A percentile compares a stretch with the other conserved stretches of the same genome.
phyloP scores from a whole-genome alignment of 2,329 filamentous ascomycete genomes.

The Metarhizium rileyi region DNA sequence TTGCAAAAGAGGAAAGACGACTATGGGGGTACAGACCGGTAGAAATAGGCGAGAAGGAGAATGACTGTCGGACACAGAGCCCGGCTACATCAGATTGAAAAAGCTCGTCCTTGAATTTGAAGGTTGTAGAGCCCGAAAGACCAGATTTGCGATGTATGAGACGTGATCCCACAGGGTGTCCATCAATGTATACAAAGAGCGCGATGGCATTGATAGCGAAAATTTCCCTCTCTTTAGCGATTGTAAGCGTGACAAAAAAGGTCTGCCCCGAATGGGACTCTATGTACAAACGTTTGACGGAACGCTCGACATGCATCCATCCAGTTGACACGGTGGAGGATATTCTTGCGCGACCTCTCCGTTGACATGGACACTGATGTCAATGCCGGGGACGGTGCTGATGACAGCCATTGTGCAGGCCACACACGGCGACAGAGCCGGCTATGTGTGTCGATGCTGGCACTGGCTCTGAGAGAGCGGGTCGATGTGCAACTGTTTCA shows the following conservation, averaged over 20 bases:
- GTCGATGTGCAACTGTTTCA: background rate
- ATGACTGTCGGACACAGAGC: background rate
- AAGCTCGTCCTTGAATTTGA: background rate
- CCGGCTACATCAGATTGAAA: background rate
- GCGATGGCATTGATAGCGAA: accelerated
- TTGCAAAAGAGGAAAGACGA: background rate
- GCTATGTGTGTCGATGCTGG: no score
- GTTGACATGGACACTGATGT: conserved; percentile 10
- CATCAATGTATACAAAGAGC: conserved; percentile 8
- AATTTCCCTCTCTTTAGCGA: background rate
- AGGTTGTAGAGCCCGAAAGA: background rate
- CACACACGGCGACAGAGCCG: background rate
- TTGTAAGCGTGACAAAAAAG: conserved; percentile 9
- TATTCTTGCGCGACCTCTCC: conserved; percentile 15
- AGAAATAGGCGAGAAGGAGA: conserved; percentile 11
- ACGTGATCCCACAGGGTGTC: background rate
- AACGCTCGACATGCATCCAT: background rate
- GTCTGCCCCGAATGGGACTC: conserved; percentile 13
- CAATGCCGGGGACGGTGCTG: conserved; percentile 9
- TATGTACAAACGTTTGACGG: conserved; percentile 12
- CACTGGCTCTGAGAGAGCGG: background rate
- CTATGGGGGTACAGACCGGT: conserved; percentile 2
- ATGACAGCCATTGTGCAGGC: conserved; percentile 14
- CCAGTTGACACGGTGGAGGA: background rate
- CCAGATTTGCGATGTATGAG: background rate